phyloP scores from a whole-genome alignment of 495 filamentous ascomycete genomes.

The Hyaloscypha finlandica region DNA sequence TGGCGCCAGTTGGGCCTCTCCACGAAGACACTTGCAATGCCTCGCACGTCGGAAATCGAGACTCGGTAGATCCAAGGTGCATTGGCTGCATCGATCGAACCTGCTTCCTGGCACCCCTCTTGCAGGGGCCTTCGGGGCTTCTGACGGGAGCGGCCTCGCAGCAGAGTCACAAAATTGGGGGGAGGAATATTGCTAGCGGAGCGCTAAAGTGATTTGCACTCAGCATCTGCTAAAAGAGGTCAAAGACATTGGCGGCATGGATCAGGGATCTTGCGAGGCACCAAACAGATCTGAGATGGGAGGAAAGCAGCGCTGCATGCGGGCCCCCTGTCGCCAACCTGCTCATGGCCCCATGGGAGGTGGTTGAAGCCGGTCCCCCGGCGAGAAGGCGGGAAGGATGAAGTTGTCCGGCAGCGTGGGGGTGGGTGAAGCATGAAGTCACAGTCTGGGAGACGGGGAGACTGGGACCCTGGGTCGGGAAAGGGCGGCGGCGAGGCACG shows the following conservation, averaged over 20 bases:
- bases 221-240: slow-evolving; percentile 28
- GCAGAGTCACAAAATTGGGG: slow-evolving; percentile 4
- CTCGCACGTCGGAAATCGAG: slow-evolving; percentile 26
- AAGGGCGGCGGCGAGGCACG: neutral
- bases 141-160: slow-evolving; percentile 21
- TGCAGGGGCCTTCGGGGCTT: slow-evolving; percentile 19
- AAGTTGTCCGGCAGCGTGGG: neutral
- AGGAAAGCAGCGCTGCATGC: slow-evolving; percentile 13
- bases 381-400: neutral
- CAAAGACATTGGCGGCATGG: slow-evolving; percentile 27
- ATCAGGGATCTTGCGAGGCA: slow-evolving; percentile 32
- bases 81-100: slow-evolving; percentile 31
- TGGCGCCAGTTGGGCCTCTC: slow-evolving; percentile 22
- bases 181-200: neutral
- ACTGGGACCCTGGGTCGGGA: too few relatives aligned
- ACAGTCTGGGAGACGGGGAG: neutral
- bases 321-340: slow-evolving; percentile 11
- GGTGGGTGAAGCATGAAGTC: neutral
- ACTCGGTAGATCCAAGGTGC: slow-evolving; percentile 7
- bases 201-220: slow-evolving; percentile 24
- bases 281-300: slow-evolving; percentile 26
- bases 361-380: neutral
- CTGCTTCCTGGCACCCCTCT: slow-evolving; percentile 16
- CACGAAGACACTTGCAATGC: slow-evolving; percentile 22
- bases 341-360: neutral